A percentile compares a stretch with the other conserved stretches of the same genome.
These are phyloP conservation scores for Talaromyces trachyspermus DNA, from an alignment of 495 filamentous ascomycete species.

Conservation along the genomic window DNA sequence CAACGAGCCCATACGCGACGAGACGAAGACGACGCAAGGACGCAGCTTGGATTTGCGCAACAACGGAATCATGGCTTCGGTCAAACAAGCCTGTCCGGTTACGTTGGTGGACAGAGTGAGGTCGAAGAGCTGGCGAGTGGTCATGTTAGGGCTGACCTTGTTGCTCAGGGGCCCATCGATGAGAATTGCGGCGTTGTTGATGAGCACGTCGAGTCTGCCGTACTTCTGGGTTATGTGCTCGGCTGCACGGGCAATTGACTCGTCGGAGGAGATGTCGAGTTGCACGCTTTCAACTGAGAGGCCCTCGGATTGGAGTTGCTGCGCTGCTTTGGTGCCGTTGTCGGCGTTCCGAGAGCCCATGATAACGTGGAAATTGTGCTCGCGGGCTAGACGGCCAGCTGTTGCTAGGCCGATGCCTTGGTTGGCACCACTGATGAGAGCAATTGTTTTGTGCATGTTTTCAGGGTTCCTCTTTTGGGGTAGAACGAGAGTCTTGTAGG, in stretches of 20 bases:
- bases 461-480: too few relatives aligned
- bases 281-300: slow-evolving; percentile 2
- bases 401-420: slow-evolving; percentile 10
- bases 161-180: background rate
- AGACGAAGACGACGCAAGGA: slow-evolving; percentile 25
- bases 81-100: slow-evolving; percentile 17
- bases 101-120: slow-evolving; percentile 23
- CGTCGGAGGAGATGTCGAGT: slow-evolving; percentile 29
- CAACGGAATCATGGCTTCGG: slow-evolving; percentile 23
- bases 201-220: slow-evolving; percentile 32
- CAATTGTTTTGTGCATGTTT: slow-evolving; percentile 6
- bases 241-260: slow-evolving; percentile 27
- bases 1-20: slow-evolving; percentile 18
- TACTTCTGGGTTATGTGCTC: slow-evolving; percentile 19
- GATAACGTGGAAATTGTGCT: slow-evolving; percentile 11
- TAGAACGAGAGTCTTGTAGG: too few relatives aligned
- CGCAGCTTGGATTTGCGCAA: slow-evolving; percentile 18
- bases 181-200: slow-evolving; percentile 31
- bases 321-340: slow-evolving; percentile 5
- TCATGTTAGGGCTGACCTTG: background rate
- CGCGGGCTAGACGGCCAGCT: slow-evolving; percentile 1
- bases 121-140: slow-evolving; percentile 15
- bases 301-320: slow-evolving; percentile 1
- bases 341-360: slow-evolving; percentile 11
- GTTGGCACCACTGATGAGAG: slow-evolving; percentile 8